A percentile compares a stretch with the other conserved stretches of the same genome.
Conservation (phyloP, 2,329 filamentous ascomycete genomes). For the Fusarium luffae region DNA sequence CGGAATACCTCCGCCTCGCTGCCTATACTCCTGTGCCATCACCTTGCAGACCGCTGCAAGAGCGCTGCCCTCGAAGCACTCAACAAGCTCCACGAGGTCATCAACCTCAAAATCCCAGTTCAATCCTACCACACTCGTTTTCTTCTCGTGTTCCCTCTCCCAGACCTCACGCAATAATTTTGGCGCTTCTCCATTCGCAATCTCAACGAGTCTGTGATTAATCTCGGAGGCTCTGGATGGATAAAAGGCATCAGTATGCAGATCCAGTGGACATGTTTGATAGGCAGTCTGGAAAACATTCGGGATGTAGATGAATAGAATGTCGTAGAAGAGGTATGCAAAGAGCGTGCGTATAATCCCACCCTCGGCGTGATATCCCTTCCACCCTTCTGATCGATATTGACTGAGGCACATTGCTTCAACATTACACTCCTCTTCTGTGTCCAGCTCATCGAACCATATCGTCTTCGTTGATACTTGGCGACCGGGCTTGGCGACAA, state of each 20-base stretch:
- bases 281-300: slow-evolving; percentile 98
- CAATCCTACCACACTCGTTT: slow-evolving; percentile 89
- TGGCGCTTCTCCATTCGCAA: slow-evolving; percentile 82
- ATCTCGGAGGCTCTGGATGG: slow-evolving; percentile 87
- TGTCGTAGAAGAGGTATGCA: slow-evolving; percentile 90
- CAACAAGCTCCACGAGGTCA: slow-evolving; percentile 82
- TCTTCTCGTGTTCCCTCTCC: slow-evolving; percentile 71
- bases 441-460: slow-evolving; percentile 84
- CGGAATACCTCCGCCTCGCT: slow-evolving; percentile 87
- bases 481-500: slow-evolving; percentile 54
- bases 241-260: slow-evolving; percentile 94
- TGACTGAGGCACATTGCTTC: slow-evolving; percentile 93
- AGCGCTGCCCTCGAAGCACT: slow-evolving; percentile 82
- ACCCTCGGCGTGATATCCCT: slow-evolving; percentile 93
- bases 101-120: slow-evolving; percentile 87
- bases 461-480: slow-evolving; percentile 75
- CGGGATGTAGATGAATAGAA: slow-evolving; percentile 91
- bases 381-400: slow-evolving; percentile 87
- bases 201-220: slow-evolving; percentile 85
- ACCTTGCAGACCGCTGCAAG: slow-evolving; percentile 90
- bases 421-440: slow-evolving; percentile 80
- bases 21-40: slow-evolving; percentile 92
- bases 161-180: slow-evolving; percentile 75
- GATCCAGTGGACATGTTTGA: slow-evolving; percentile 91
- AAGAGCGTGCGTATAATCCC: slow-evolving; percentile 92